Percentiles rank a stretch among this genome's conserved stretches.
These are phyloP conservation scores for Fulvia fulva DNA, from an alignment of 2,329 filamentous ascomycete genomes.

Conservation along the genomic window DNA sequence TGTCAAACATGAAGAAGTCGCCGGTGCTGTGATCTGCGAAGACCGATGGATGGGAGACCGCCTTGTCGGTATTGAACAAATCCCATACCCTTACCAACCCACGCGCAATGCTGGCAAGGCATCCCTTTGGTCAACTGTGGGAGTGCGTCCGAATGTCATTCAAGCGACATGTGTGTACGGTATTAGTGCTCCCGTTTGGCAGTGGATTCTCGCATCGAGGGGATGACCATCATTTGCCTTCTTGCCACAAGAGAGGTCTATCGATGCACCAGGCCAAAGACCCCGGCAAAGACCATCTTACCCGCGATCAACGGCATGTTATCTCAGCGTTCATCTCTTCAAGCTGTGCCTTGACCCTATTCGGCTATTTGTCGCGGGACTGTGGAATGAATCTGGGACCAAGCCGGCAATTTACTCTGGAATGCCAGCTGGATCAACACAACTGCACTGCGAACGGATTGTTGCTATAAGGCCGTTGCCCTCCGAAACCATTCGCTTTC, in stretches of 20 bases:
- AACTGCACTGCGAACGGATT: slow-evolving; percentile 22
- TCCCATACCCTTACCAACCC: too few species aligned
- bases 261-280: neutral
- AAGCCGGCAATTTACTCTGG: slow-evolving; percentile 26
- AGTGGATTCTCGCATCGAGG: neutral
- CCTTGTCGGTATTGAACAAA: too few species aligned
- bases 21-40: too few species aligned
- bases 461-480: slow-evolving; percentile 25
- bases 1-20: too few species aligned
- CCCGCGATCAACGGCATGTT: neutral
- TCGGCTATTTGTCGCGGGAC: slow-evolving; percentile 29
- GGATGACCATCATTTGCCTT: neutral
- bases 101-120: too few species aligned
- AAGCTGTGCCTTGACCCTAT: slow-evolving; percentile 16
- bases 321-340: neutral
- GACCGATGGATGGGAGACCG: too few species aligned
- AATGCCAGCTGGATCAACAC: slow-evolving; percentile 30
- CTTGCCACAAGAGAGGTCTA: neutral
- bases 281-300: neutral
- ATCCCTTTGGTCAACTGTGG: too few species aligned
- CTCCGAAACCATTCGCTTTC: slow-evolving; percentile 12
- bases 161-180: too few species aligned
- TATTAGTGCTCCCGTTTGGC: too few species aligned
- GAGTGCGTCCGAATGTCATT: too few species aligned
- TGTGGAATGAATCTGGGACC: slow-evolving; percentile 25